Conservation (phyloP, 2,329 filamentous ascomycete species). For the Colletotrichum sp. region DNA sequence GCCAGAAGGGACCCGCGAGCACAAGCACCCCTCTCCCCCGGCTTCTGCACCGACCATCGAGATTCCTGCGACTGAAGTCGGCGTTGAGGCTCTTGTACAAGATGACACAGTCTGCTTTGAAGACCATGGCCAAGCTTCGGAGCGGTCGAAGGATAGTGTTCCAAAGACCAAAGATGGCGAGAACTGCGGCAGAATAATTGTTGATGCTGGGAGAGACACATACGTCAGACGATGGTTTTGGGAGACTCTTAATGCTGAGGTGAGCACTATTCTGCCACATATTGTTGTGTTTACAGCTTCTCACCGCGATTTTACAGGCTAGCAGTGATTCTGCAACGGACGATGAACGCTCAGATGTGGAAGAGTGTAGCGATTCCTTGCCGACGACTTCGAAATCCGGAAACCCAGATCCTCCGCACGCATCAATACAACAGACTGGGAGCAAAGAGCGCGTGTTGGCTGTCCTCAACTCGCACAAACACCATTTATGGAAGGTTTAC, state of each 20-base stretch:
- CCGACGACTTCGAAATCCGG: neutral
- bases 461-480: neutral
- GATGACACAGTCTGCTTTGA: neutral
- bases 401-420: neutral
- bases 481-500: neutral
- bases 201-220: neutral
- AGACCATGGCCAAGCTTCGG: neutral
- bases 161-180: neutral
- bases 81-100: neutral
- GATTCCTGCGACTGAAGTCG: neutral
- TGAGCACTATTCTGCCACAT: neutral
- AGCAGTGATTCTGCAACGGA: neutral
- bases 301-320: neutral
- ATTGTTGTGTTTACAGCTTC: neutral
- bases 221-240: neutral
- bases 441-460: neutral
- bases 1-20: neutral
- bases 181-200: neutral
- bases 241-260: neutral
- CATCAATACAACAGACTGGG: neutral
- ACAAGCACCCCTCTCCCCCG: neutral
- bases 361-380: neutral
- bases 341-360: neutral
- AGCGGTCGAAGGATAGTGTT: neutral
- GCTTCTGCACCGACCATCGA: neutral